Evolutionary conservation across 441 rosid genomes (phyloP), one percentile per base, ranked within the genome.

Genomic region (Melianthus villosus): DNA sequence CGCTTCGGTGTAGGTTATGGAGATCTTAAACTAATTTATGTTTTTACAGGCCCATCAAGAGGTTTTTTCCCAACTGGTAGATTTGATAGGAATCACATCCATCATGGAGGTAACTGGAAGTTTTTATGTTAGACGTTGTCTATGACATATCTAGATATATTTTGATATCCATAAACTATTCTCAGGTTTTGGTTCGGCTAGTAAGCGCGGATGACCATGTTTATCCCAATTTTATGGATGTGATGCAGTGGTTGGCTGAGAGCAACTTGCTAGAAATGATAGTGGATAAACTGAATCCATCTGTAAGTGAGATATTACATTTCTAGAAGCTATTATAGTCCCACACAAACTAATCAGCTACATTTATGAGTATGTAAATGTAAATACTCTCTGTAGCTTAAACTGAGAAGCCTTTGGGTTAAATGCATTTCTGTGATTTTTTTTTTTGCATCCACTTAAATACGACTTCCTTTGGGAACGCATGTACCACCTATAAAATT

Each of bases 211-310:
- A 91, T 49, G 93, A 85, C 59, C 82, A 85, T 40, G 76, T 82
- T 9, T 91, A 82, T 75, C 94, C 96, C 38, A 85, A 85, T 62
- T 77, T 77, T 62, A 52, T 65, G 63, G 96, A 85, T 60, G 94
- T 91, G 69, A 85, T 91, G 93, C 94, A 76, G 52, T 82, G 91
- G 84, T 56, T 91, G 66, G 93, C 94, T 53, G 94, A 82, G 39
- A 75, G 93, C 61, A 63, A 72, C 68, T 62, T 79, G 56, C 75
- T 91, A 14, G 94, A 91, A 63, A 85, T 91, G 96, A 77, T 91
- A 11, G 87, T 82, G 43, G 91, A 91, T 59, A 82, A 91, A 65
- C 60, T 91, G 67, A 75, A 46, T 53, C 83, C 87, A 57, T 67
- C 75, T 28, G 99, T 91, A 63, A 73, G 99, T 71, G 50, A 29